phyloP scores from a whole-genome alignment of 805 yeast species.

The Ogataea dorogensis region DNA sequence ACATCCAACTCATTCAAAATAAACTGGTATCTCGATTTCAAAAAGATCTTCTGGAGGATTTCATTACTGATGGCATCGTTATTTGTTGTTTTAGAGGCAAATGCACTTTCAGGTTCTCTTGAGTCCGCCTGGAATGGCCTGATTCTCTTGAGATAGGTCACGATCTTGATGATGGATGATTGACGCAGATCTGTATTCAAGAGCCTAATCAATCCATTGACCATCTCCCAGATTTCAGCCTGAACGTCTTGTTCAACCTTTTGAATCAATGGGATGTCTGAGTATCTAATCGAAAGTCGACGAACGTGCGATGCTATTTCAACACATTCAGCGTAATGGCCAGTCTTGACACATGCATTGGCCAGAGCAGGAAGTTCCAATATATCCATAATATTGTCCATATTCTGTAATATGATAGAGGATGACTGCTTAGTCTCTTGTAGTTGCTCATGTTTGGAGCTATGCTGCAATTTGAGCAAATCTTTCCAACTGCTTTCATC shows the following conservation, averaged over 20 bases:
- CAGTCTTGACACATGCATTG: slow-evolving; percentile 78
- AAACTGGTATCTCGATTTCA: slow-evolving; percentile 68
- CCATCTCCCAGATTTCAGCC: slow-evolving; percentile 57
- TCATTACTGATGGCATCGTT: slow-evolving; percentile 23
- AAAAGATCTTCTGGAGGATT: slow-evolving; percentile 53
- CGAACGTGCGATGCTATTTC: slow-evolving; percentile 76
- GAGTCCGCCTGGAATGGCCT: slow-evolving; percentile 43
- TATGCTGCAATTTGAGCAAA: slow-evolving; percentile 21
- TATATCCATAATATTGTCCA: slow-evolving; percentile 72
- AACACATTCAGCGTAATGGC: slow-evolving; percentile 85
- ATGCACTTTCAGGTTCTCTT: slow-evolving; percentile 8
- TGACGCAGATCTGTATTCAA: slow-evolving; percentile 76
- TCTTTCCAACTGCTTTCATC: slow-evolving; percentile 25
- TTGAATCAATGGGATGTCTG: slow-evolving; percentile 51
- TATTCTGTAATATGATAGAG: slow-evolving; percentile 50
- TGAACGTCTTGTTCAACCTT: slow-evolving; percentile 52
- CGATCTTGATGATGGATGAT: slow-evolving; percentile 72
- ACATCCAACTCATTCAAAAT: slow-evolving; percentile 60
- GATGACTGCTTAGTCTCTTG: slow-evolving; percentile 21
- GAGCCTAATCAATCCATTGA: slow-evolving; percentile 63
- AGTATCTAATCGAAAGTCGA: slow-evolving; percentile 67
- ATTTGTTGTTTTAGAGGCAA: slow-evolving; percentile 1
- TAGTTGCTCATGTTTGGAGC: slow-evolving; percentile 11
- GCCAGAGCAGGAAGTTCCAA: slow-evolving; percentile 83
- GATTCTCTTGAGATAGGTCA: slow-evolving; percentile 71